Evolutionary conservation across 306 rosid species (phyloP).

Genomic region (Hylodesmum podocarpum): DNA sequence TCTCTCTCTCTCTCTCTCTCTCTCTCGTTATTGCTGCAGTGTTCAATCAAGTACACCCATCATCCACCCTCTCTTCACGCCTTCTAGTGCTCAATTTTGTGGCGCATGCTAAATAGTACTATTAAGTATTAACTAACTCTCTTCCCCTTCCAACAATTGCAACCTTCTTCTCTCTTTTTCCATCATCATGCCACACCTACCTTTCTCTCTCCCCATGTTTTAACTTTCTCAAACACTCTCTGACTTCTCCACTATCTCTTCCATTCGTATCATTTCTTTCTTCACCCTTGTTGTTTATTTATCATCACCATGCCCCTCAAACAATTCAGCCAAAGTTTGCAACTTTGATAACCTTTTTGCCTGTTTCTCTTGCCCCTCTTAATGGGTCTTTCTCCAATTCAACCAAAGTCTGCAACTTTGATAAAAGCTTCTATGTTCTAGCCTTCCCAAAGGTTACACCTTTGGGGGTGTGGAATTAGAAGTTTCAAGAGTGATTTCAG

Average conservation of each 20-base stretch:
- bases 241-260: slow-evolving; percentile 40
- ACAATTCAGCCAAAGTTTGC: slow-evolving; percentile 26
- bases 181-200: not conserved
- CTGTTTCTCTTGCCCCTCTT: not conserved
- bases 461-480: slow-evolving; percentile 1
- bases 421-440: no score
- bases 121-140: not conserved
- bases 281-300: not conserved
- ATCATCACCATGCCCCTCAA: not conserved
- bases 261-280: not conserved
- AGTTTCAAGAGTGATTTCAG: not conserved
- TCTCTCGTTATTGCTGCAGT: not conserved
- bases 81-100: slow-evolving; percentile 28
- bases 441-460: slow-evolving; percentile 5
- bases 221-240: slow-evolving; percentile 26
- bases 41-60: slow-evolving; percentile 40
- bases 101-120: slow-evolving; percentile 37
- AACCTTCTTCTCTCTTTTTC: not conserved
- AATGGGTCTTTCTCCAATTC: slow-evolving; percentile 31
- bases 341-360: slow-evolving; percentile 9
- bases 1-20: not conserved
- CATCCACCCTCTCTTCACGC: slow-evolving; percentile 37
- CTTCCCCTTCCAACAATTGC: not conserved
- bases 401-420: not conserved
- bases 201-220: slow-evolving; percentile 19